A percentile compares a stretch with the other conserved stretches of the same genome.
These are phyloP conservation scores for Metschnikowia rubicola DNA, from an alignment of 805 yeast genomes.

Conservation along the genomic window DNA sequence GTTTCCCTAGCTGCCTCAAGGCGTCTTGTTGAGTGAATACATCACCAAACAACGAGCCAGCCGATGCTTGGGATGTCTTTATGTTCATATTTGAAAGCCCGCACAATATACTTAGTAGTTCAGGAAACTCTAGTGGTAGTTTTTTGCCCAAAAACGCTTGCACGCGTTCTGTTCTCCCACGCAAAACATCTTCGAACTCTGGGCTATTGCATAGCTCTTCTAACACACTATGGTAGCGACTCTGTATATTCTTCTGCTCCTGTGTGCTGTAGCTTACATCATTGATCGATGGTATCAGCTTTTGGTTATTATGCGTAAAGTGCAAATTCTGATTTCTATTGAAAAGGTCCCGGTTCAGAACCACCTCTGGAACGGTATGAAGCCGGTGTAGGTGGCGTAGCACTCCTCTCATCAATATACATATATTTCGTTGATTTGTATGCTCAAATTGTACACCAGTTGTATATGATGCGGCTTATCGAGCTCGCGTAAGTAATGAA, in stretches of 20 bases:
- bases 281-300: neutral
- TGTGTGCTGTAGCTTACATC: neutral
- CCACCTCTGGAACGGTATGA: constrained; percentile 12
- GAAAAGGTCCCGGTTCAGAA: constrained; percentile 26
- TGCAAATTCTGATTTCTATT: constrained; percentile 10
- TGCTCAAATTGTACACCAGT: neutral
- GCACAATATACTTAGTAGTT: constrained; percentile 25
- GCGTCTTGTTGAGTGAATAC: constrained; percentile 10
- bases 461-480: no score
- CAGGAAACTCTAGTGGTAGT: constrained; percentile 25
- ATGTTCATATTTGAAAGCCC: constrained; percentile 27
- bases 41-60: constrained; percentile 8
- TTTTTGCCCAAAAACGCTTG: constrained; percentile 25
- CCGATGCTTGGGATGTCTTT: constrained; percentile 6
- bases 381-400: constrained; percentile 10
- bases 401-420: constrained; percentile 7
- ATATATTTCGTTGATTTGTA: neutral
- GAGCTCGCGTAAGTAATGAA: no score
- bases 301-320: constrained; percentile 10
- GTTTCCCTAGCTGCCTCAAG: constrained; percentile 28
- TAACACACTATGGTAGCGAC: constrained; percentile 4
- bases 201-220: constrained; percentile 11
- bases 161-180: constrained; percentile 17
- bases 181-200: constrained; percentile 8
- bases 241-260: constrained; percentile 1